Evolutionary conservation across 345 rosid genomes (phyloP).

Genomic region (Aquilaria malaccensis): DNA sequence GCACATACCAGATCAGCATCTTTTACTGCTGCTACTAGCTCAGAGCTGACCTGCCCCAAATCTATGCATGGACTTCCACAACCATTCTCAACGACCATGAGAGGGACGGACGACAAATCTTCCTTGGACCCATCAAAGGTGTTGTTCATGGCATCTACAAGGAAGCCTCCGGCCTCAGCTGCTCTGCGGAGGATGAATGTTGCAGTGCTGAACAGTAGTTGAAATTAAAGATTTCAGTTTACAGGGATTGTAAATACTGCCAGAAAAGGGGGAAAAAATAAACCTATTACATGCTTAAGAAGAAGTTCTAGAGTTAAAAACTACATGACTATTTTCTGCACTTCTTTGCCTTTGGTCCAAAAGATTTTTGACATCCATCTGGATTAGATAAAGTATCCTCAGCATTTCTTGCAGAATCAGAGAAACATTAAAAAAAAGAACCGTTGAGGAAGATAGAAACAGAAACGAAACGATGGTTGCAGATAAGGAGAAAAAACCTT

Average conservation of each 20-base stretch:
- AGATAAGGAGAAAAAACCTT: conserved; percentile 43
- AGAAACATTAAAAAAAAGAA: not conserved
- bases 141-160: conserved; percentile 87
- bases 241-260: not conserved
- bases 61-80: conserved; percentile 99
- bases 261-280: not conserved
- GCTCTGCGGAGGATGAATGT: conserved; percentile 81
- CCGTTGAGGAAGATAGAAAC: not conserved
- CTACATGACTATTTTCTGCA: no score
- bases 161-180: conserved; percentile 89
- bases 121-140: conserved; percentile 55
- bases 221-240: conserved; percentile 17
- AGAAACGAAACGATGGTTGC: not conserved
- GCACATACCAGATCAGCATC: conserved; percentile 85
- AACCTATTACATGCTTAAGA: not conserved
- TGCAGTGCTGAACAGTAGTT: conserved; percentile 63
- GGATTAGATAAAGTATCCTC: no score
- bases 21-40: conserved; percentile 91
- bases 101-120: conserved; percentile 54
- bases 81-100: conserved; percentile 99
- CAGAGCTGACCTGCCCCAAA: conserved; percentile 97
- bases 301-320: no score
- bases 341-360: no score
- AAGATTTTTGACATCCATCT: no score
- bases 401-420: no score